A percentile compares a stretch with the other conserved stretches of the same genome.
Conservation (phyloP, 2,329 filamentous ascomycete species). For the Niveomyces coronatus region DNA sequence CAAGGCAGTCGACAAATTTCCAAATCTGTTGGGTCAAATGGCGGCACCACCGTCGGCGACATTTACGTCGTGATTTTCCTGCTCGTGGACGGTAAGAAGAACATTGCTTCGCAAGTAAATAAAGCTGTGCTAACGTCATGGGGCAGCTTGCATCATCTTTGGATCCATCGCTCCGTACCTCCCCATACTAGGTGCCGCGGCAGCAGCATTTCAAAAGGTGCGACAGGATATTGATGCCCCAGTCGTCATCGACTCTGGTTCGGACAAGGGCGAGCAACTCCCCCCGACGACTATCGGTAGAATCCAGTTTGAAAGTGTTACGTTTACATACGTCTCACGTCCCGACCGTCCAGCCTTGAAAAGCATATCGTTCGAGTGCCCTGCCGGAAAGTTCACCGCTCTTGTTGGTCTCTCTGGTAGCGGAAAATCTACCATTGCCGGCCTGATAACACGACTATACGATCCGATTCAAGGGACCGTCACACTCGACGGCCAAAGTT, state of each 20-base stretch:
- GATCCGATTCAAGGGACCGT: constrained; percentile 40
- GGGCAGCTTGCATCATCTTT: constrained; percentile 47
- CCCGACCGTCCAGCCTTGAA: constrained; percentile 32
- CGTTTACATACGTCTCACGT: constrained; percentile 34
- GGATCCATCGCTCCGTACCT: constrained; percentile 53
- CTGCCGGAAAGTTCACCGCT: constrained; percentile 39
- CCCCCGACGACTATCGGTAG: constrained; percentile 28
- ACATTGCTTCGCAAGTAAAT: too few relatives aligned
- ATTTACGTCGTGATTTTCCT: constrained; percentile 56
- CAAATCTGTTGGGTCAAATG: constrained; percentile 24
- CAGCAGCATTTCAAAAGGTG: constrained; percentile 48
- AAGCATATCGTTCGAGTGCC: constrained; percentile 36
- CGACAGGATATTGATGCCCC: constrained; percentile 45
- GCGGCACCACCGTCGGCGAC: constrained; percentile 29
- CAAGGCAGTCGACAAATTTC: constrained; percentile 47
- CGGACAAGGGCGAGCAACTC: constrained; percentile 29
- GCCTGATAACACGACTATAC: constrained; percentile 46
- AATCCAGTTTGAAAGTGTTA: constrained; percentile 30
- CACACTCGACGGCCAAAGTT: constrained; percentile 35
- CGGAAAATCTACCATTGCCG: constrained; percentile 47
- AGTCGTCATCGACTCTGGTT: constrained; percentile 33
- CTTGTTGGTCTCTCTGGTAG: constrained; percentile 49
- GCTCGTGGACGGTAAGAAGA: constrained; percentile 43
- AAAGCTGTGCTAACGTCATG: constrained; percentile 12
- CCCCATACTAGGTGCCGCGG: constrained; percentile 48